phyloP scores from a whole-genome alignment of 192 early-diverging fungal species.

The Phycomyces nitens region DNA sequence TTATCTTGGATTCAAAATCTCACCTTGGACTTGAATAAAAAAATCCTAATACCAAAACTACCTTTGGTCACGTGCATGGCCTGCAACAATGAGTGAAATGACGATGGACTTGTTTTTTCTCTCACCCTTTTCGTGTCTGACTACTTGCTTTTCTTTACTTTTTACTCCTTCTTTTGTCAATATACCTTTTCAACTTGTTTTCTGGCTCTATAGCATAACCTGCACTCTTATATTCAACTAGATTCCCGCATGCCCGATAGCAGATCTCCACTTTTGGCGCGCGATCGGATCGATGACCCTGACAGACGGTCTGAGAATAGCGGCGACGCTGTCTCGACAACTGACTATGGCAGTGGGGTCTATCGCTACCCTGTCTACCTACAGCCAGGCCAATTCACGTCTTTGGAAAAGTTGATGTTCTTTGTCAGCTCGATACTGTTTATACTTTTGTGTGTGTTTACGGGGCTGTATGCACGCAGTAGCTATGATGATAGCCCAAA shows the following conservation, averaged over 20 bases:
- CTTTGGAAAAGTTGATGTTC: constrained; percentile 34
- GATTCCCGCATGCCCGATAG: not conserved
- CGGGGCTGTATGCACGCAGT: constrained; percentile 30
- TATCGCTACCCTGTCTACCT: constrained; percentile 29
- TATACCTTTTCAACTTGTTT: not conserved
- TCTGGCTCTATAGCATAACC: not conserved
- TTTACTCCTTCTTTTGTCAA: not conserved
- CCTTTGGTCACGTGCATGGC: not conserved
- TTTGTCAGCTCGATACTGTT: constrained; percentile 24
- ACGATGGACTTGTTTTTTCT: no score
- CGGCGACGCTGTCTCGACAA: constrained; percentile 7
- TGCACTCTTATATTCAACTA: not conserved
- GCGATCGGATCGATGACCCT: constrained; percentile 4
- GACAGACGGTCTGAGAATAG: not conserved
- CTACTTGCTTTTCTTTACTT: no score
- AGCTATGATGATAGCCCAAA: constrained; percentile 11
- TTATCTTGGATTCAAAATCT: no score
- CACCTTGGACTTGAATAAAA: no score
- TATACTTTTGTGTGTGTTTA: constrained; percentile 30
- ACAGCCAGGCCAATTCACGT: constrained; percentile 31
- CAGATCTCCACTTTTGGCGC: constrained; percentile 1
- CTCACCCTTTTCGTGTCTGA: no score
- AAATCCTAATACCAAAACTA: no score
- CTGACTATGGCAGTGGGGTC: constrained; percentile 23
- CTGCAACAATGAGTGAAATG: no score